Conservation (phyloP, 495 filamentous ascomycete species). For the Geopyxis carbonaria region DNA sequence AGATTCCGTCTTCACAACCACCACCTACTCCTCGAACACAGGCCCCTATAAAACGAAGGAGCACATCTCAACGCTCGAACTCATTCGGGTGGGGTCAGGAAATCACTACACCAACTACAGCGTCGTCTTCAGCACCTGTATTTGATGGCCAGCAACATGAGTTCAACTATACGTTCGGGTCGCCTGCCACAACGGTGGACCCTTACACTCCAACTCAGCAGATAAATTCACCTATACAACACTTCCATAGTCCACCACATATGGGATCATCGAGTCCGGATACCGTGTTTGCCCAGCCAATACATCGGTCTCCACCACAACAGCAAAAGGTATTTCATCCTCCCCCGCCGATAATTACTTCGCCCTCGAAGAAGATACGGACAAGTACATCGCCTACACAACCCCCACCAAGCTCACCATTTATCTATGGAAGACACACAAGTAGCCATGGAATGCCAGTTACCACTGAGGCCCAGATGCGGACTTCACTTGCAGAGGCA, state of each 20-base stretch:
- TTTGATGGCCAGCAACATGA: too few relatives aligned
- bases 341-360: slow-evolving; percentile 15
- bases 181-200: slow-evolving; percentile 10
- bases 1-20: too few relatives aligned
- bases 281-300: slow-evolving; percentile 14
- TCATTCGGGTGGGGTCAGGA: too few relatives aligned
- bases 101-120: too few relatives aligned
- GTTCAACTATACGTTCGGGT: too few relatives aligned
- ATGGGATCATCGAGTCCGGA: slow-evolving; percentile 14
- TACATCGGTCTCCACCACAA: slow-evolving; percentile 16
- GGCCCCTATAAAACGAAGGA: too few relatives aligned
- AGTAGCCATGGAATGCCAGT: too few relatives aligned
- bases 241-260: slow-evolving; percentile 21
- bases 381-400: slow-evolving; percentile 24
- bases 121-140: too few relatives aligned
- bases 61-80: too few relatives aligned
- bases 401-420: slow-evolving; percentile 18
- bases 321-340: slow-evolving; percentile 22
- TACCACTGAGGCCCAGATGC: slow-evolving; percentile 14
- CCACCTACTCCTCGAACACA: too few relatives aligned
- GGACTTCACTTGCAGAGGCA: slow-evolving; percentile 15
- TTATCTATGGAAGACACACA: slow-evolving; percentile 16
- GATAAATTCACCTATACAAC: slow-evolving; percentile 16
- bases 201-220: slow-evolving; percentile 16
- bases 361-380: slow-evolving; percentile 20